phyloP scores from a whole-genome alignment of 2,329 filamentous ascomycete species.

The Xylogone sp. region DNA sequence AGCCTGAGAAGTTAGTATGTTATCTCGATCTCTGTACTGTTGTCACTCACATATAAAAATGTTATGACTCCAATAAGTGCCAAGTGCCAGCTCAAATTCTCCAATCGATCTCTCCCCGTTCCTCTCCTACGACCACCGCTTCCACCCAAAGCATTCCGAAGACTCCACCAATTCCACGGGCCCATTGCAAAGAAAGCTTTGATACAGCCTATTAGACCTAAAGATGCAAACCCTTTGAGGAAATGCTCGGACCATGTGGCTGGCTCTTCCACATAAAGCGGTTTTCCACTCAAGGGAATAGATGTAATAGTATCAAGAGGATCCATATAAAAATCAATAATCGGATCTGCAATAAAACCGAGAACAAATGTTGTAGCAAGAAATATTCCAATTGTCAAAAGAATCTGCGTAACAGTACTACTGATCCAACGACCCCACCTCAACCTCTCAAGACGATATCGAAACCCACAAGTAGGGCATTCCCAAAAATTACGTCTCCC shows the following conservation, averaged over 20 bases:
- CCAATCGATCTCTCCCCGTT: conserved; percentile 70
- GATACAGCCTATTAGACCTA: conserved; percentile 80
- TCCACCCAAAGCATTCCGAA: conserved; percentile 57
- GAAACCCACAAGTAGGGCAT: conserved; percentile 84
- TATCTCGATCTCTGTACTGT: neutral
- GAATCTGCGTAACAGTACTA: conserved; percentile 62
- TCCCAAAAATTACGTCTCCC: conserved; percentile 72
- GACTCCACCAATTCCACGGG: conserved; percentile 72
- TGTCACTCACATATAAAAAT: conserved; percentile 65
- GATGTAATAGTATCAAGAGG: conserved; percentile 60
- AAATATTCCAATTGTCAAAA: conserved; percentile 70
- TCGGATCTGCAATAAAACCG: conserved; percentile 89
- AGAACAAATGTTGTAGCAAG: conserved; percentile 71
- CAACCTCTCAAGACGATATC: conserved; percentile 75
- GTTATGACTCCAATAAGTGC: conserved; percentile 77
- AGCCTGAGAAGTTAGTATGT: conserved; percentile 42
- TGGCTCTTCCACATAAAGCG: conserved; percentile 40
- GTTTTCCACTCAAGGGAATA: conserved; percentile 32
- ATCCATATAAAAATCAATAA: conserved; percentile 84
- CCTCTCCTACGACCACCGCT: conserved; percentile 49
- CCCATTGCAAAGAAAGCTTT: conserved; percentile 74
- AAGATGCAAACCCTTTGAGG: conserved; percentile 81
- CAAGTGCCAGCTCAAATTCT: conserved; percentile 75
- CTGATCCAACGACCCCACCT: conserved; percentile 68
- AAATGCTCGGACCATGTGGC: conserved; percentile 78